Percentiles rank a stretch among this genome's conserved stretches.
phyloP scores from a whole-genome alignment of 169 alveolate genomes.

The Plasmodium sp. region DNA sequence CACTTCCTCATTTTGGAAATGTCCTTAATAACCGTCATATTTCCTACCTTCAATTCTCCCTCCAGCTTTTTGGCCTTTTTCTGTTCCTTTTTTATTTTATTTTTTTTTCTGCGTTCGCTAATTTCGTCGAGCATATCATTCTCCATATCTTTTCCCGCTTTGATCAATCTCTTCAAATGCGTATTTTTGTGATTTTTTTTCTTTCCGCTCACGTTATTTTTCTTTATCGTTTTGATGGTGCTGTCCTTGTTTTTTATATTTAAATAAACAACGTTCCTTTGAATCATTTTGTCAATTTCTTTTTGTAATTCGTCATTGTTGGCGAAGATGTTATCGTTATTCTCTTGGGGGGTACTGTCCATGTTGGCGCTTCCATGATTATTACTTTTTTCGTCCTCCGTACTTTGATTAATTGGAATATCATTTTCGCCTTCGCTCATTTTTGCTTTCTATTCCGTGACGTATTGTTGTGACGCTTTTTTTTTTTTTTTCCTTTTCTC shows the following conservation, averaged over 20 bases:
- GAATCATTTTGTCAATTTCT: slow-evolving; percentile 61
- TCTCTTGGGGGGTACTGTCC: not conserved
- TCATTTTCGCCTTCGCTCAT: not conserved
- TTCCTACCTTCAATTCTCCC: slow-evolving; percentile 72
- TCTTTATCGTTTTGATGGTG: not conserved
- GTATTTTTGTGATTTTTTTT: slow-evolving; percentile 13
- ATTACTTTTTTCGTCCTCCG: not conserved
- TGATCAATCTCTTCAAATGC: slow-evolving; percentile 9
- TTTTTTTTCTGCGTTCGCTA: slow-evolving; percentile 73
- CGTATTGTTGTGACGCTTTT: not conserved
- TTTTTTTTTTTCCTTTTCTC: not conserved
- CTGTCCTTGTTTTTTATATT: not conserved
- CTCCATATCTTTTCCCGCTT: slow-evolving; percentile 54
- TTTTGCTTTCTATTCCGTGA: not conserved
- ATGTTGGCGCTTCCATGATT: not conserved
- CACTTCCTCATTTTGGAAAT: slow-evolving; percentile 63
- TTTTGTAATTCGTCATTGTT: slow-evolving; percentile 23
- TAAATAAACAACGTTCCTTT: slow-evolving; percentile 39
- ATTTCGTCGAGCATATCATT: slow-evolving; percentile 66
- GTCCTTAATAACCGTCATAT: slow-evolving; percentile 74
- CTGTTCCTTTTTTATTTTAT: slow-evolving; percentile 61
- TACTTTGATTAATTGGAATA: not conserved
- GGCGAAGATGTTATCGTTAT: not conserved
- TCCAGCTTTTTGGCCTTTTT: slow-evolving; percentile 61
- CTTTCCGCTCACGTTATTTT: slow-evolving; percentile 2